Evolutionary conservation across 2,329 filamentous ascomycete species (phyloP).

Genomic region (Thelonectria blattea): DNA sequence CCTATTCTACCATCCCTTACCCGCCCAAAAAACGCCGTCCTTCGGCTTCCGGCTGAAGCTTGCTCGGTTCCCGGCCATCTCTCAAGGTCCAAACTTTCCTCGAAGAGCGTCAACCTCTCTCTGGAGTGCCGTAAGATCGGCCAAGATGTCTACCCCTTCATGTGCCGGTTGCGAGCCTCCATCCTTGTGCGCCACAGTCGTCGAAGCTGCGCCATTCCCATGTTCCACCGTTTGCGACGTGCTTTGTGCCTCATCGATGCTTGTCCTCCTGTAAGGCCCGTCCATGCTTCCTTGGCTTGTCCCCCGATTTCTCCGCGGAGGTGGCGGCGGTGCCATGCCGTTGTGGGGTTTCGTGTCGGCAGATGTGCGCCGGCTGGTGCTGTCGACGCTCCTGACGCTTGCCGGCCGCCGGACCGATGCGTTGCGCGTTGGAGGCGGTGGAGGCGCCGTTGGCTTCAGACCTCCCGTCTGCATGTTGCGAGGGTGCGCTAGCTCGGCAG

Average conservation of each 20-base stretch:
- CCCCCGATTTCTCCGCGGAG: conserved; percentile 57
- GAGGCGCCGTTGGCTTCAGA: conserved; percentile 42
- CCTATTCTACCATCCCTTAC: conserved; percentile 28
- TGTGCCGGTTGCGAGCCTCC: conserved; percentile 28
- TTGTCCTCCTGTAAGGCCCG: conserved; percentile 41
- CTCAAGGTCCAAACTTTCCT: conserved; percentile 40
- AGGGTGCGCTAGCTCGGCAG: conserved; percentile 18
- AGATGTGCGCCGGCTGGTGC: conserved; percentile 38
- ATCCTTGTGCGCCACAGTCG: conserved; percentile 16
- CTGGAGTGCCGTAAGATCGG: conserved; percentile 74
- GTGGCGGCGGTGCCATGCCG: conserved; percentile 48
- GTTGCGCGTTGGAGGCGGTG: conserved; percentile 54
- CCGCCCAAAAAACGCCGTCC: conserved; percentile 12
- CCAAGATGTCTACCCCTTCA: conserved; percentile 65
- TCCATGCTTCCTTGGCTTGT: conserved; percentile 54
- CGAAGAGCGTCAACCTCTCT: conserved; percentile 74
- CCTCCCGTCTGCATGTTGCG: conserved; percentile 25
- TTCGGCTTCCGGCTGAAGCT: background rate
- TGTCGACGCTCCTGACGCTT: conserved; percentile 51
- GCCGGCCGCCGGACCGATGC: conserved; percentile 52
- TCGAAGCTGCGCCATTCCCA: conserved; percentile 3
- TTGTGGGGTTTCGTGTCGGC: conserved; percentile 40
- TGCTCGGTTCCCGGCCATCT: background rate
- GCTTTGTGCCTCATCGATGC: conserved; percentile 40
- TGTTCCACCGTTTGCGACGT: conserved; percentile 28